Evolutionary conservation across 2,329 filamentous ascomycete genomes (phyloP), one percentile per base, ranked within the genome.

Genomic region (Rutstroemia sp.): DNA sequence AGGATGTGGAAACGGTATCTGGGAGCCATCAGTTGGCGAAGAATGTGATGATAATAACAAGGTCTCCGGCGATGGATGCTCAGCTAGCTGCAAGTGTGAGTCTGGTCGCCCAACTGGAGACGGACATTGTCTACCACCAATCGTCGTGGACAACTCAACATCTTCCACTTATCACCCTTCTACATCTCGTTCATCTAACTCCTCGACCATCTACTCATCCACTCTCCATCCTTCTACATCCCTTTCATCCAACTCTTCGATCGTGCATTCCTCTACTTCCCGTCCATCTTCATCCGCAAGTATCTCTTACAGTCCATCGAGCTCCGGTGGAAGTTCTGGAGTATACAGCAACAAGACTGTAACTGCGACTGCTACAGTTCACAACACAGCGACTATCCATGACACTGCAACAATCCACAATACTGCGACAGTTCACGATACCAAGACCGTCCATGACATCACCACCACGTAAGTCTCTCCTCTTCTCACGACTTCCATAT

Each of bases 31-130:
- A 34, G 61, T 69, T 45, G 69, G 69, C 12, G 73, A 75, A 60
- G 72, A 75, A 49, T 75, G 73, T 44, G 73, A 75, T 52, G 68
- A 71, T 50, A 72, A 72, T 16, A 74, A 75, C 50, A 68, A 65
- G 0, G 58, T 58, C 0, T 61, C 67, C 8, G 71, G 65, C 5
- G 70, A 70, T 56, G 64, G 65, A 23, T 75, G 73, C 61, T 72
- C 72, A 36, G 60, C 60, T 7, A 71, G 72, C 16, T 75, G 73
- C 62, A 71, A 70, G 60, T 73, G 72, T 45, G 47, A 69, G 27
- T 66, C 60, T 49, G 71, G 70, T 8, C 59, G 58, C 47, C 58
- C 67, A 21, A 58, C 56, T 4, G 68, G 68, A 3, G 67, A 69
- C 45, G 61, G 63, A 57, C 58, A 59, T 48, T 65, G 63, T 36